Base-by-base conservation (phyloP, 805 yeast species). In the Metschnikowia anglica region DNA sequence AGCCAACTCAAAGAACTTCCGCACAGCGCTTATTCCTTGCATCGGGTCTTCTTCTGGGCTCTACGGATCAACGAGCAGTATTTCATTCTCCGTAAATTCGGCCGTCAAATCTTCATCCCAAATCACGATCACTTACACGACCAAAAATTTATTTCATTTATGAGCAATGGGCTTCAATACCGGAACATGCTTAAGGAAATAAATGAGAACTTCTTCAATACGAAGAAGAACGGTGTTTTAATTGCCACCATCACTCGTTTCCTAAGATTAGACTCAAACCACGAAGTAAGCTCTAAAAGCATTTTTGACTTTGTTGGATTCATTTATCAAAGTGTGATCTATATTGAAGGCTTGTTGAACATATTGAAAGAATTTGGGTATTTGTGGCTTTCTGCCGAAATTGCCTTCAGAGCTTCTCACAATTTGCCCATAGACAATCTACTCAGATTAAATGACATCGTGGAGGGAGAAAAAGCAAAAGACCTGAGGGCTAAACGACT, bases 11-110 rank as follows among this genome's bases (percentile, higher is more conserved):
- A 37, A 8, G 33, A 19, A 6, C 20, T 70, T 2, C 70, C 73
- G 3, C 51, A 56, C 37, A 63, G 69, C 64, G 54, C 61, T n/a
- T 66, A 61, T 44, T 57, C 77, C 0, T 52, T 76, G 30, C 84
- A 80, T 50, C 63, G 74, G 44, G 60, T 77, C 3, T 68, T 77
- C 43, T 65, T 76, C 5, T 48, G 71, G 40, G 61, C 77, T 4
- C 52, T 76, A 26, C 60, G 78, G 36, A 53, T 75, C 31, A 79
- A 80, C 33, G 83, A 78, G 51, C 41, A 77, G 24, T 77, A 77
- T 51, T 64, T 72, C 4, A 59, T 73, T 2, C 51, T 74, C 17
- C 62, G 83, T 37, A 66, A 66, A 44, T 62, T 72, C 39, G 81
- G 81, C 3, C 66, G 77, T 44, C 69, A 72, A 34, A 53, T 74